Base-by-base conservation (phyloP, 208 protist genomes). In the Trypanosomatidae sp. region DNA sequence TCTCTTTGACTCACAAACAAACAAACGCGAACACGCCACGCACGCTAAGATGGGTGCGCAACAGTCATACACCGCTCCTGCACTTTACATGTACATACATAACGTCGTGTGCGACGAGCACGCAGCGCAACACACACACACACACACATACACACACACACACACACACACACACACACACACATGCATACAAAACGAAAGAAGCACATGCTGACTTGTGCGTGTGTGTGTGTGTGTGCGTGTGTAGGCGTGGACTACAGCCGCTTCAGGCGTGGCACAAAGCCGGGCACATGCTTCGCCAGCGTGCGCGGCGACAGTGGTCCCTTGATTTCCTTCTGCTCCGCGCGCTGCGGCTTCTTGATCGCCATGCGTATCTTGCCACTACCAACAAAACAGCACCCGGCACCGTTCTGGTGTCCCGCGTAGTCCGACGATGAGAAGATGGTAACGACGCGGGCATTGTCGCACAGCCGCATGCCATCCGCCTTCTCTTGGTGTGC, bases 401-500 rank as follows among this genome's bases (percentile, higher is more conserved):
- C 88, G 4, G 83, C 88, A 28, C 81, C 81, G 56, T 96, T 94
- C 47, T 92, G 76, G 43, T 93, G 79, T 11, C 88, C 88, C 16
- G 73, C 73, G 57, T 96, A 96, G 63, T 94, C 78, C 8, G 85
- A 90, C 3, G 85, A 88, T 38, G 88, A 94, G 57, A 96, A 96
- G 37, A 96, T 90, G 19, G 88, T 94, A 35, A 96, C 78, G 11
- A 94, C 80, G 39, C 85, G 82, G 0, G 84, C 82, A 55, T 87
- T 89, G 49, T 92, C 78, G 16, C 77, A 93, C 2, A 94, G 56
- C n/a, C 87, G 69, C 4, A 96, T 51, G 1, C 88, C 88, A 53
- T 94, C 80, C 15, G 82, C 75, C 63, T 91, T 92, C 48, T 92
- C 80, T 47, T 96, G 84, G 37, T 96, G 88, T n/a, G 85, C 88